Conservation (phyloP, 1,284 basidiomycete species). For the Boletellus sp. region DNA sequence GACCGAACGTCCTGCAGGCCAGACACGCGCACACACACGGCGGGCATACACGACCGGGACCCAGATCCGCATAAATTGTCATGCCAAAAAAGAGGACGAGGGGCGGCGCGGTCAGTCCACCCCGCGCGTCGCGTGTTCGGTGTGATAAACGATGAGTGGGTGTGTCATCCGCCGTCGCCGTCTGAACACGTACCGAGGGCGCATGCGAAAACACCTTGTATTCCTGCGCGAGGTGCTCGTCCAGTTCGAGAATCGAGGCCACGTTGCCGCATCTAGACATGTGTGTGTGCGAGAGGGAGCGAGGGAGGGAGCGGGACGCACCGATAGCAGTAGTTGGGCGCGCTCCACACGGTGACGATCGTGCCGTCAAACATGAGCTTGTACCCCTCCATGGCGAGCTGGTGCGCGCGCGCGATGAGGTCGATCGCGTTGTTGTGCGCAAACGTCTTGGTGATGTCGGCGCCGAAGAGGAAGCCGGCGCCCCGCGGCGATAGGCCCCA, state of each 20-base stretch:
- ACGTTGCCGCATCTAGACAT: constrained; percentile 83
- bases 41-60: no score
- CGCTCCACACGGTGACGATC: constrained; percentile 98
- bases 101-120: no score
- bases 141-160: no score
- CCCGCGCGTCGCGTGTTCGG: no score
- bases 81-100: no score
- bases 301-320: constrained; percentile 30
- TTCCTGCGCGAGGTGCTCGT: constrained; percentile 86
- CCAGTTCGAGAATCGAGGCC: constrained; percentile 87
- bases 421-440: constrained; percentile 91
- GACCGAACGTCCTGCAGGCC: constrained; percentile 70
- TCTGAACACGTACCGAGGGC: constrained; percentile 61
- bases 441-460: constrained; percentile 87
- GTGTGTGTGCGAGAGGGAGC: no score
- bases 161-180: no score
- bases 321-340: constrained; percentile 98
- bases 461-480: constrained; percentile 93
- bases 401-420: constrained; percentile 94
- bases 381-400: constrained; percentile 97
- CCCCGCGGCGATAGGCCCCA: constrained; percentile 98
- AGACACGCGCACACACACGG: no score
- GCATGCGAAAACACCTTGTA: constrained; percentile 90
- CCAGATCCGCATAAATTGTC: no score
- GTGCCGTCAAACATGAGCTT: constrained; percentile 96